These are phyloP conservation scores for Cytospora schulzeri DNA, from an alignment of 2,329 filamentous ascomycete species.

Conservation along the genomic window DNA sequence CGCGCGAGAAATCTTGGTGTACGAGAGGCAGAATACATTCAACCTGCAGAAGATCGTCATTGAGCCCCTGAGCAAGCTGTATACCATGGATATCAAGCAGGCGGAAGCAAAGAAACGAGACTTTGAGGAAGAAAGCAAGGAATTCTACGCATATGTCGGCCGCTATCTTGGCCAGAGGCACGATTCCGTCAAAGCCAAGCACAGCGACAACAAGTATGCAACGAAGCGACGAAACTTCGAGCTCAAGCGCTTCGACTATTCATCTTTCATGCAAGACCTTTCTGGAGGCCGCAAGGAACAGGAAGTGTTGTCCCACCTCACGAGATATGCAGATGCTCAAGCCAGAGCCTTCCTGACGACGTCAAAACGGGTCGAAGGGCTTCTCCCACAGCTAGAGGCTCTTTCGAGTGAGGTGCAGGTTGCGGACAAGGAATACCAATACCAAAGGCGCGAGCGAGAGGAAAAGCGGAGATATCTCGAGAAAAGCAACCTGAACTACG, in stretches of 20 bases:
- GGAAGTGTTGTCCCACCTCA: slow-evolving; percentile 91
- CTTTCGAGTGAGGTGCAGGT: slow-evolving; percentile 86
- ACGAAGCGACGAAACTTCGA: slow-evolving; percentile 92
- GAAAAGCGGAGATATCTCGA: slow-evolving; percentile 90
- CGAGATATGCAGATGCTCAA: slow-evolving; percentile 89
- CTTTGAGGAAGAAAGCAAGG: slow-evolving; percentile 97
- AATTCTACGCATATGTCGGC: slow-evolving; percentile 95
- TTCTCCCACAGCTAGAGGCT: slow-evolving; percentile 88
- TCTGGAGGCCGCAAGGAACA: slow-evolving; percentile 98
- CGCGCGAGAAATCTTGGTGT: slow-evolving; percentile 82
- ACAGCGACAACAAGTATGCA: slow-evolving; percentile 96
- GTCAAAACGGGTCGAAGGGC: slow-evolving; percentile 82
- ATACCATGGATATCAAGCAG: slow-evolving; percentile 95
- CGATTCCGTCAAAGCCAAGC: slow-evolving; percentile 95
- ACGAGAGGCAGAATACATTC: slow-evolving; percentile 80
- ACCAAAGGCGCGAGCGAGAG: slow-evolving; percentile 91
- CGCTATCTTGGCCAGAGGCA: slow-evolving; percentile 95
- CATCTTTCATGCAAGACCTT: slow-evolving; percentile 98
- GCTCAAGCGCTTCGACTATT: slow-evolving; percentile 97
- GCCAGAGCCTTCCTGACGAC: slow-evolving; percentile 79
- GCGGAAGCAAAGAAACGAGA: slow-evolving; percentile 96
- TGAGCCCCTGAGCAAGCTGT: slow-evolving; percentile 87
- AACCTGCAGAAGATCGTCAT: slow-evolving; percentile 94
- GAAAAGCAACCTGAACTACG: slow-evolving; percentile 76
- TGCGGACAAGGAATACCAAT: slow-evolving; percentile 95